These are phyloP conservation scores for Erythrophleum fordii DNA, from an alignment of 306 rosid species.

Conservation along the genomic window DNA sequence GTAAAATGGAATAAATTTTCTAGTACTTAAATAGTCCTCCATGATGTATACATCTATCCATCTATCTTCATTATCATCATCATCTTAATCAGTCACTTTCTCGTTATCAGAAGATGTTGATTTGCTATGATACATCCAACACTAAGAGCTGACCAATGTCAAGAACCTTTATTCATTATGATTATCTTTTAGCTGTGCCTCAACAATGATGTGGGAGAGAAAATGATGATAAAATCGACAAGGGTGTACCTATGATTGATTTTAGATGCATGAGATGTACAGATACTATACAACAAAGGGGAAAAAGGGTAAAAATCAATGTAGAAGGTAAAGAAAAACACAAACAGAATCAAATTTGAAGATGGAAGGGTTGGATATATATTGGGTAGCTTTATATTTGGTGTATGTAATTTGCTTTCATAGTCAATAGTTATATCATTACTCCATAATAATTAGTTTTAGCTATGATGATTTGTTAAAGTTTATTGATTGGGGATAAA, in stretches of 20 bases:
- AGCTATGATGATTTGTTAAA: background rate
- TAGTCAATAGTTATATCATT: slow-evolving; percentile 32
- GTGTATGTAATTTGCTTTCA: slow-evolving; percentile 1
- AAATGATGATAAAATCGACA: slow-evolving; percentile 8
- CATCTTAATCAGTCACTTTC: slow-evolving; percentile 1
- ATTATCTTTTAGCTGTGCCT: background rate
- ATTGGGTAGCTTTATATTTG: background rate
- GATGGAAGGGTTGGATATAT: background rate
- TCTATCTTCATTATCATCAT: background rate
- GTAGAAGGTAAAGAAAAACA: background rate
- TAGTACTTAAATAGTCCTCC: background rate
- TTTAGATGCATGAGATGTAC: slow-evolving; percentile 1
- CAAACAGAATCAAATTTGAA: background rate
- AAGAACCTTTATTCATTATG: background rate
- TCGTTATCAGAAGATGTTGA: slow-evolving; percentile 16
- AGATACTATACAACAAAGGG: background rate
- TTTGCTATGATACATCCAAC: background rate
- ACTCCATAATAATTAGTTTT: background rate
- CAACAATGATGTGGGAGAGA: slow-evolving; percentile 3
- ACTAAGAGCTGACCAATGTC: background rate
- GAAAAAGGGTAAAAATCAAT: background rate
- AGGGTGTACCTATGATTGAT: background rate
- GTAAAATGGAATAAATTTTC: background rate
- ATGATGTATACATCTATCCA: background rate
- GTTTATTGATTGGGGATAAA: background rate